Conservation (phyloP, 2,329 filamentous ascomycete genomes). For the Pestalotiopsis sp. region DNA sequence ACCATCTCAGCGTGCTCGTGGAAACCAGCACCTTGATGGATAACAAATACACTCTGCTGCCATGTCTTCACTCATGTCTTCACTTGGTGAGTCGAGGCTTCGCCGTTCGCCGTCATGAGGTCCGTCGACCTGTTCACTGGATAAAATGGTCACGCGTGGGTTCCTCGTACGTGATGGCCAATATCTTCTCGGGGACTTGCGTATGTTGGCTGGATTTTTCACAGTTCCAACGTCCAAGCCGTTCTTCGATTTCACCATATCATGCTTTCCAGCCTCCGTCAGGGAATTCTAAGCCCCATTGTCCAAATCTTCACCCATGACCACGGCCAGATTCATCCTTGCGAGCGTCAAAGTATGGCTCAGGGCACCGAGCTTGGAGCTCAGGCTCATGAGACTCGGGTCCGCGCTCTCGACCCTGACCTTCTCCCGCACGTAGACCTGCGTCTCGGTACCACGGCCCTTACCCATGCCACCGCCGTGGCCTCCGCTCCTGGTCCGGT, state of each 20-base stretch:
- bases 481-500: constrained; percentile 13
- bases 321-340: constrained; percentile 72
- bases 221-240: no score
- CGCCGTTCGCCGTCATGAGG: neutral
- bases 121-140: neutral
- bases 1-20: neutral
- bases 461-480: constrained; percentile 16
- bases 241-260: no score
- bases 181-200: no score
- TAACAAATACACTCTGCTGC: neutral
- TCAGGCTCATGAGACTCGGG: constrained; percentile 80
- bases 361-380: constrained; percentile 80
- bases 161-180: neutral
- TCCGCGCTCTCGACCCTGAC: constrained; percentile 87
- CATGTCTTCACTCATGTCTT: neutral
- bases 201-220: neutral
- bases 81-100: neutral
- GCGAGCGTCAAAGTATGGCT: constrained; percentile 73
- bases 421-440: constrained; percentile 89
- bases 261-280: neutral
- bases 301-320: constrained; percentile 68
- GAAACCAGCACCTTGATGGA: neutral
- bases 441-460: constrained; percentile 34
- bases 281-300: neutral
- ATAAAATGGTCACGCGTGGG: neutral